Base-by-base conservation (phyloP, 1,284 basidiomycete species). In the Cystobasidium pallidum region DNA sequence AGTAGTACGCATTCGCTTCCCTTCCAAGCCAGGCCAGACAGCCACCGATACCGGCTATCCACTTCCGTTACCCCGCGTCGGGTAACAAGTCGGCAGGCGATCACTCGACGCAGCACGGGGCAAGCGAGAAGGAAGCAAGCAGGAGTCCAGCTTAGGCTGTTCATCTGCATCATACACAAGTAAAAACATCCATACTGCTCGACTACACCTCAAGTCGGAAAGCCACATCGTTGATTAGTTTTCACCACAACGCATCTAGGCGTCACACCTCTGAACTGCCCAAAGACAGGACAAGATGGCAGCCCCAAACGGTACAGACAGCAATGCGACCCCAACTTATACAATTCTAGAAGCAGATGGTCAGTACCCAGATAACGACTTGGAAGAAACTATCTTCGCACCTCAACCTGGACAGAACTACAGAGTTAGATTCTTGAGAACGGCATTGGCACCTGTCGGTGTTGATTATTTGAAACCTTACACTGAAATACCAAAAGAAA, bases 271-370 rank as follows among this genome's bases (percentile, higher is more conserved):
- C 39, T 15, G 15, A 41, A 41, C 15, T 15, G 39, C 15, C n/a
- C n/a, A 41, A 41, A 7, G 39, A 41, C 15, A 7, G 39, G 8
- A 15, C 39, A 26, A 51, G 49, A 57, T 57, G 54, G 54, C 36
- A 51, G 49, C 21, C 10, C 26, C 49, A 41, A 64, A 64, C 32
- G 54, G 28, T 51, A 64, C 19, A 39, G 45, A 61, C 19, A 30
- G 34, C 62, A 36, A 41, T 10, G 47, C n/a, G 10, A 24, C 57
- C 2, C 68, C 59, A 26, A 71, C 68, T 2, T 71, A 64, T 41
- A 71, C 68, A 39, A 71, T 71, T 51, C 59, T 71, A 26, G 68
- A 71, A 64, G 68, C 68, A 52, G 68, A 71, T 30, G 68, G 68
- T 54, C 68, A 71, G 26, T 55, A 71, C 41, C 47, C 43, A 28